These are phyloP conservation scores for Neurospora pannonica DNA, from an alignment of 495 filamentous ascomycete species.

Conservation along the genomic window DNA sequence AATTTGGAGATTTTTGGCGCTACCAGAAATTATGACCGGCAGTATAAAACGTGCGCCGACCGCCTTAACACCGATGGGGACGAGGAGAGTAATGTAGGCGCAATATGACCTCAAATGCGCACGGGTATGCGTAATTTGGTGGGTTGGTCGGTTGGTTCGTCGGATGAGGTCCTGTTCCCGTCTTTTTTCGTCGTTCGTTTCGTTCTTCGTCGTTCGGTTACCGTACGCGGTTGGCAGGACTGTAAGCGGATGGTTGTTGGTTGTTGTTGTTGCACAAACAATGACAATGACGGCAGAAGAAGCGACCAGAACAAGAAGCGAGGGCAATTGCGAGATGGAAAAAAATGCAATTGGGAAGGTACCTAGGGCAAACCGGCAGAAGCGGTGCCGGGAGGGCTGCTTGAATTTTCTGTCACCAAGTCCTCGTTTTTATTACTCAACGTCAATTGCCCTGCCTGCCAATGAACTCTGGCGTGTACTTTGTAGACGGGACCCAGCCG, in stretches of 20 bases:
- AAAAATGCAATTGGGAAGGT: not conserved
- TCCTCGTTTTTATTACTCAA: conserved; percentile 2
- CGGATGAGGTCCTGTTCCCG: not conserved
- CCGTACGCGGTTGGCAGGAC: not conserved
- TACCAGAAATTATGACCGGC: not conserved
- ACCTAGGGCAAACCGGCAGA: not conserved
- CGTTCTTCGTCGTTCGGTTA: not conserved
- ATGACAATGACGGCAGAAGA: not conserved
- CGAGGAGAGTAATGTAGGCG: not conserved
- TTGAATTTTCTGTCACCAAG: not conserved
- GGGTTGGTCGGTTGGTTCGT: not conserved
- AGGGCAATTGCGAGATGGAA: not conserved
- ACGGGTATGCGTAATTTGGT: not conserved
- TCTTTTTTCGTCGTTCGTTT: not conserved
- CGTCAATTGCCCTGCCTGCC: not conserved
- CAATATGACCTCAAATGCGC: not conserved
- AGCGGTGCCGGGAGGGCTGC: not conserved
- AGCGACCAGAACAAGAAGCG: not conserved
- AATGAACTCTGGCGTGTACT: not conserved
- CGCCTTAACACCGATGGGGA: not conserved
- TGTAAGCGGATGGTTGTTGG: not conserved
- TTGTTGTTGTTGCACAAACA: not conserved
- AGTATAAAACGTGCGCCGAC: not conserved
- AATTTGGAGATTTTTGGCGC: not conserved
- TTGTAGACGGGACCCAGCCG: not conserved